These are phyloP conservation scores for Epichloe bromicola DNA, from an alignment of 2,329 filamentous ascomycete species.

Conservation along the genomic window DNA sequence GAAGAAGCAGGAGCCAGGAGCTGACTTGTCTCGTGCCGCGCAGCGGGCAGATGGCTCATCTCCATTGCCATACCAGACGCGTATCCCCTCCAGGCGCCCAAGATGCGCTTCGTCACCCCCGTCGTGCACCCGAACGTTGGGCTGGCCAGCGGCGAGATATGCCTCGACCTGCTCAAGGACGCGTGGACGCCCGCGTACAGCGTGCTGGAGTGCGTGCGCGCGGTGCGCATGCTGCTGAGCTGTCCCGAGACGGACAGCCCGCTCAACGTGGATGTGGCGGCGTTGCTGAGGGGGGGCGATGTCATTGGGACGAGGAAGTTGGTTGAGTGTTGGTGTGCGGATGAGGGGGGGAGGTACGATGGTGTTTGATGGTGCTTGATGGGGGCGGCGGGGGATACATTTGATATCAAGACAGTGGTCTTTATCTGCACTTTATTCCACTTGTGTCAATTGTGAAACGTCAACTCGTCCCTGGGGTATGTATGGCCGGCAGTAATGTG, in stretches of 20 bases:
- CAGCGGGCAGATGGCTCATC: constrained; percentile 71
- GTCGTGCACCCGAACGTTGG: constrained; percentile 74
- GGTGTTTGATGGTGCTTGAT: constrained; percentile 15
- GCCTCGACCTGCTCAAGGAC: constrained; percentile 70
- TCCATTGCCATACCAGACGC: constrained; percentile 58
- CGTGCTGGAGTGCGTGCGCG: constrained; percentile 59
- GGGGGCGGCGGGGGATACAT: background rate
- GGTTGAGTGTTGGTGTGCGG: constrained; percentile 55
- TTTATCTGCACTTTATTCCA: too few species aligned
- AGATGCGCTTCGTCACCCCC: constrained; percentile 68
- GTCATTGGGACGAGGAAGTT: constrained; percentile 52
- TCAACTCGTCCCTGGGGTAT: too few species aligned
- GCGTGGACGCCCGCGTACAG: constrained; percentile 81
- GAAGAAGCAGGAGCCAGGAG: background rate
- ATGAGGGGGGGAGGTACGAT: constrained; percentile 23
- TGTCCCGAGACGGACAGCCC: constrained; percentile 62
- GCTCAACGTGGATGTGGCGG: constrained; percentile 67
- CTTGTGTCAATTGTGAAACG: too few species aligned
- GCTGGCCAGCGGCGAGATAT: constrained; percentile 72
- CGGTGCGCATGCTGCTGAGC: constrained; percentile 51
- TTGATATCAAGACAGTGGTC: background rate
- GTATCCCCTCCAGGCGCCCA: constrained; percentile 70
- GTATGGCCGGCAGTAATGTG: too few species aligned
- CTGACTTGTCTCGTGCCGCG: background rate
- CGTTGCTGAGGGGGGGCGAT: constrained; percentile 57